Percentiles rank a stretch among this genome's conserved stretches.
phyloP scores from a whole-genome alignment of 139 green algal species.

The Penium margaritaceum region DNA sequence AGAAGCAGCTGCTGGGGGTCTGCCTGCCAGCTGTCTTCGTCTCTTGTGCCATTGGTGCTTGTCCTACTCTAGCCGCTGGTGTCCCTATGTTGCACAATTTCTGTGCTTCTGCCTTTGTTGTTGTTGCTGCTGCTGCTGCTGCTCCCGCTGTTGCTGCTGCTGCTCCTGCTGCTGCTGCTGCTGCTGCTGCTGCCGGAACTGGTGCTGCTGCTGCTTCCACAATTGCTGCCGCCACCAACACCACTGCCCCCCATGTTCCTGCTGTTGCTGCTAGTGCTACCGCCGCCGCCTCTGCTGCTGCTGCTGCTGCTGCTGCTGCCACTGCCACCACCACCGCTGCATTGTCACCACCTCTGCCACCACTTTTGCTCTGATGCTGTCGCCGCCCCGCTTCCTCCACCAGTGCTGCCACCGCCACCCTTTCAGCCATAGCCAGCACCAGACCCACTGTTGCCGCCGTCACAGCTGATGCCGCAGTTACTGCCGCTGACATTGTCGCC shows the following conservation, averaged over 20 bases:
- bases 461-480: not conserved
- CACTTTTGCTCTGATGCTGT: no score
- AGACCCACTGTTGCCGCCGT: not conserved
- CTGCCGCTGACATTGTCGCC: not conserved
- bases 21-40: not conserved
- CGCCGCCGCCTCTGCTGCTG: not conserved
- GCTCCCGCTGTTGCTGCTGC: not conserved
- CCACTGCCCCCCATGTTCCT: not conserved
- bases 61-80: not conserved
- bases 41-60: not conserved
- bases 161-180: not conserved
- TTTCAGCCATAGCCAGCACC: no score
- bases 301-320: no score
- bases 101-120: not conserved
- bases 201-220: no score
- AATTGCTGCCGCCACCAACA: no score
- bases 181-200: not conserved
- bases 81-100: not conserved
- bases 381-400: no score
- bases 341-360: no score
- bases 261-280: not conserved
- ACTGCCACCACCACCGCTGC: no score
- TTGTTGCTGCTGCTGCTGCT: constrained; percentile 5
- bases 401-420: no score
- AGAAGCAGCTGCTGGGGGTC: no score